A percentile compares a stretch with the other conserved stretches of the same genome.
Conservation (phyloP, 2,329 filamentous ascomycete genomes). For the Cladosporium sp. region DNA sequence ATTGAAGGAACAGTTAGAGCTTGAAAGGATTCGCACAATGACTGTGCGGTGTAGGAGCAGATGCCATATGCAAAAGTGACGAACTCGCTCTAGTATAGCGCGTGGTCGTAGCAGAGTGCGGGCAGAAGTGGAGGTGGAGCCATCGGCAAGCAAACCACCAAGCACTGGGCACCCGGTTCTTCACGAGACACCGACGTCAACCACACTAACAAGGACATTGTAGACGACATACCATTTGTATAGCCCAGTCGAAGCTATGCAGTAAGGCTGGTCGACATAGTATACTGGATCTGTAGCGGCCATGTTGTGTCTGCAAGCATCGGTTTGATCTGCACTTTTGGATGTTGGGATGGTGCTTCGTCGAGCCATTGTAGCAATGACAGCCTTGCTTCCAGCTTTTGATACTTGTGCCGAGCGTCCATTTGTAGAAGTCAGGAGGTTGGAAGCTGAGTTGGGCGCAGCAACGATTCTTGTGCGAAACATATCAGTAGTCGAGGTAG, state of each 20-base stretch:
- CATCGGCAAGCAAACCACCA: not conserved
- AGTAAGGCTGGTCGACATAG: not conserved
- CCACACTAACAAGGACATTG: not conserved
- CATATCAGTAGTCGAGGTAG: too few relatives aligned
- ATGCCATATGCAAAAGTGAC: not conserved
- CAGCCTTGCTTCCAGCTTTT: too few relatives aligned
- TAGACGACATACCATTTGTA: not conserved
- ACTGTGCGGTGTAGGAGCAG: slow-evolving; percentile 2
- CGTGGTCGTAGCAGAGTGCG: slow-evolving; percentile 3
- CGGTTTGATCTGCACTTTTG: not conserved
- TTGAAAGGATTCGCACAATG: not conserved
- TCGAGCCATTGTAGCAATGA: too few relatives aligned
- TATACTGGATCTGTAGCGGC: not conserved
- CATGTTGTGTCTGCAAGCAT: not conserved
- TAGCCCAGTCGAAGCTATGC: not conserved
- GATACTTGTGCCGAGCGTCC: too few relatives aligned
- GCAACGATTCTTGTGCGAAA: too few relatives aligned
- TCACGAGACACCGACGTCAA: not conserved
- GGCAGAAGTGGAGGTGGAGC: slow-evolving; percentile 20
- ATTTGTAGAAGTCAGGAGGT: too few relatives aligned
- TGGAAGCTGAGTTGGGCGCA: too few relatives aligned
- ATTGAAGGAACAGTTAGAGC: not conserved
- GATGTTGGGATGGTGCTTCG: not conserved
- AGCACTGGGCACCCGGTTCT: slow-evolving; percentile 19
- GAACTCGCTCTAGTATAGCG: not conserved